phyloP scores from a whole-genome alignment of 2,329 filamentous ascomycete species.

The Pestalotiopsis fici region DNA sequence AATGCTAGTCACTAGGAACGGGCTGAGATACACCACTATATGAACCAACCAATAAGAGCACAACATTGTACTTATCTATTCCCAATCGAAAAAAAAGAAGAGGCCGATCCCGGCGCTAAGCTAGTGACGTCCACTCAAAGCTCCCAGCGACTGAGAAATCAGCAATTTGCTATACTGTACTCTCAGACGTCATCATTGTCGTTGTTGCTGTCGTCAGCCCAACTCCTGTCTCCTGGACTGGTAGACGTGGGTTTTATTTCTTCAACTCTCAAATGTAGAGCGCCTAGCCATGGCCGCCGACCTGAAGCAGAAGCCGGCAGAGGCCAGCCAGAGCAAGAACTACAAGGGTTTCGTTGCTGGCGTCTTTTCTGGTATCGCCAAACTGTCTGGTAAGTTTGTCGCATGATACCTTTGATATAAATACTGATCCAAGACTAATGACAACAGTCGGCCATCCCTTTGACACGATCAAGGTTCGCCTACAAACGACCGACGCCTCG shows the following conservation, averaged over 20 bases:
- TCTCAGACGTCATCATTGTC: background rate
- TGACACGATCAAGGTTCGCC: slow-evolving; percentile 94
- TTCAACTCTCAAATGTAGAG: slow-evolving; percentile 17
- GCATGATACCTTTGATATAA: background rate
- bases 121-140: background rate
- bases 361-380: slow-evolving; percentile 92
- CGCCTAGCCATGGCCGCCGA: slow-evolving; percentile 25
- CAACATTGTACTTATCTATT: background rate
- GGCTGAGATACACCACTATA: background rate
- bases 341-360: slow-evolving; percentile 98
- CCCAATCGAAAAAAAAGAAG: background rate
- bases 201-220: background rate
- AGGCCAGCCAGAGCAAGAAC: slow-evolving; percentile 45
- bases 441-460: slow-evolving; percentile 71
- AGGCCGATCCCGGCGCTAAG: slow-evolving; percentile 6
- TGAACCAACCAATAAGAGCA: background rate
- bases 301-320: slow-evolving; percentile 34
- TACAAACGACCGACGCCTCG: slow-evolving; percentile 78
- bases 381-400: slow-evolving; percentile 69
- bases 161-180: background rate
- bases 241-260: no score
- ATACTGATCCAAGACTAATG: background rate
- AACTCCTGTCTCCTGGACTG: no score
- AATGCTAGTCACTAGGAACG: no score
- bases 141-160: background rate